These are phyloP conservation scores for Amorphotheca resinae DNA, from an alignment of 495 filamentous ascomycete species.

Conservation along the genomic window DNA sequence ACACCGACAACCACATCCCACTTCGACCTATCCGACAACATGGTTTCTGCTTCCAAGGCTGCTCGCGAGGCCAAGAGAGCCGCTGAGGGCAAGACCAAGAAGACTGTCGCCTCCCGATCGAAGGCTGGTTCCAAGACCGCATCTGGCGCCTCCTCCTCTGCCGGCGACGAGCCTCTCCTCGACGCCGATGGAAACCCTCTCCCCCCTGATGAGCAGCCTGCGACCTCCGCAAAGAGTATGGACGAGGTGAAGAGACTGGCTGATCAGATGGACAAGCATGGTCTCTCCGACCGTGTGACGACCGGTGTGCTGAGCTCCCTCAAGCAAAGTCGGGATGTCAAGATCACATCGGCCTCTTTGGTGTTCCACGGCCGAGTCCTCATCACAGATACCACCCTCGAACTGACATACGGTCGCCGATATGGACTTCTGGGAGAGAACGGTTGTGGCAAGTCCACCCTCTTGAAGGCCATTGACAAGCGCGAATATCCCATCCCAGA, in stretches of 20 bases:
- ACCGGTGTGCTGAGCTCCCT: conserved; percentile 91
- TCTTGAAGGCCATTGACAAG: conserved; percentile 85
- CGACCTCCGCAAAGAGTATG: conserved; percentile 57
- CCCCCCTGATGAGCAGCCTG: conserved; percentile 42
- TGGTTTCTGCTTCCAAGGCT: conserved; percentile 95
- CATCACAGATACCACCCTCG: conserved; percentile 82
- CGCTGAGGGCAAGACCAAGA: conserved; percentile 59
- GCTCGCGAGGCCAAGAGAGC: conserved; percentile 93
- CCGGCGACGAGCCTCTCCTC: conserved; percentile 53
- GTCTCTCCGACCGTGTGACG: conserved; percentile 93
- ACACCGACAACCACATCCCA: too few species aligned
- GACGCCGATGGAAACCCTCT: conserved; percentile 48
- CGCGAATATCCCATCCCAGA: conserved; percentile 95
- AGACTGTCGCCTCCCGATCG: conserved; percentile 52
- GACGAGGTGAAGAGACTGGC: conserved; percentile 59
- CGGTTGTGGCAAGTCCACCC: conserved; percentile 95
- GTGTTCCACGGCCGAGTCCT: conserved; percentile 98
- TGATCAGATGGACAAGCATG: conserved; percentile 89
- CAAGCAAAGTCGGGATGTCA: conserved; percentile 75
- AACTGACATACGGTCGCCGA: conserved; percentile 83
- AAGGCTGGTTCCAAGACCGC: conserved; percentile 54
- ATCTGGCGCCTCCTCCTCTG: conserved; percentile 52
- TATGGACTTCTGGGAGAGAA: conserved; percentile 97
- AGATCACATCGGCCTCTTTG: conserved; percentile 84
- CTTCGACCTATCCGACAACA: conserved; percentile 31